phyloP scores from a whole-genome alignment of 306 rosid genomes.

The Malus sieversii region DNA sequence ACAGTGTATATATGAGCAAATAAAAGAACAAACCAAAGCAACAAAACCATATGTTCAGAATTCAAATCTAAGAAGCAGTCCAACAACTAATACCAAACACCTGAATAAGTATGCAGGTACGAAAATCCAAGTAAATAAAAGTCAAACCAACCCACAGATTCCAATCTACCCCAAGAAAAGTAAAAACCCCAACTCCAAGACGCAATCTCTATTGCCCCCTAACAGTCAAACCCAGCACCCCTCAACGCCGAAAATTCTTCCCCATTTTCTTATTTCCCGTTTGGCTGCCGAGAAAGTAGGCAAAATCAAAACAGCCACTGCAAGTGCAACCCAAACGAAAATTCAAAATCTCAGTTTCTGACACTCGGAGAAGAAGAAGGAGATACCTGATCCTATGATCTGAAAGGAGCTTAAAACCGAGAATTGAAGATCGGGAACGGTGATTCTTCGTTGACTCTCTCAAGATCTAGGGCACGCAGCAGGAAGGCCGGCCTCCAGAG shows the following conservation, averaged over 20 bases:
- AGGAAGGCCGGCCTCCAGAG: not conserved
- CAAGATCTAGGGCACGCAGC: constrained; percentile 39
- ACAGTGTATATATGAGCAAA: not conserved
- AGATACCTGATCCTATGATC: constrained; percentile 25
- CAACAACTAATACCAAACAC: constrained; percentile 21
- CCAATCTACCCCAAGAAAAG: not conserved
- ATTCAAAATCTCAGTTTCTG: not conserved
- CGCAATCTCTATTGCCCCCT: constrained; percentile 1
- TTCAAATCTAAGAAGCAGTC: constrained; percentile 11
- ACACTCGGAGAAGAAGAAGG: not conserved
- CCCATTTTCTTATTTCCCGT: not conserved
- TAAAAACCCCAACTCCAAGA: constrained; percentile 24
- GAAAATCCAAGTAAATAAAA: not conserved
- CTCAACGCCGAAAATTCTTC: constrained; percentile 1
- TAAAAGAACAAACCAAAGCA: not conserved
- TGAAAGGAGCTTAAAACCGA: not conserved
- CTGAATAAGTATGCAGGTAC: not conserved
- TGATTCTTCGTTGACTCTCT: not conserved
- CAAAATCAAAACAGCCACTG: not conserved
- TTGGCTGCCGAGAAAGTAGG: constrained; percentile 7
- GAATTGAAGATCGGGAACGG: constrained; percentile 25
- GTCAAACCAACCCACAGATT: constrained; percentile 19
- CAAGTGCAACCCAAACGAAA: constrained; percentile 1
- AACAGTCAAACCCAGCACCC: constrained; percentile 22
- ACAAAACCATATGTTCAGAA: not conserved